These are phyloP conservation scores for Dissophora ornata DNA, from an alignment of 192 early-diverging fungal genomes.

Conservation along the genomic window DNA sequence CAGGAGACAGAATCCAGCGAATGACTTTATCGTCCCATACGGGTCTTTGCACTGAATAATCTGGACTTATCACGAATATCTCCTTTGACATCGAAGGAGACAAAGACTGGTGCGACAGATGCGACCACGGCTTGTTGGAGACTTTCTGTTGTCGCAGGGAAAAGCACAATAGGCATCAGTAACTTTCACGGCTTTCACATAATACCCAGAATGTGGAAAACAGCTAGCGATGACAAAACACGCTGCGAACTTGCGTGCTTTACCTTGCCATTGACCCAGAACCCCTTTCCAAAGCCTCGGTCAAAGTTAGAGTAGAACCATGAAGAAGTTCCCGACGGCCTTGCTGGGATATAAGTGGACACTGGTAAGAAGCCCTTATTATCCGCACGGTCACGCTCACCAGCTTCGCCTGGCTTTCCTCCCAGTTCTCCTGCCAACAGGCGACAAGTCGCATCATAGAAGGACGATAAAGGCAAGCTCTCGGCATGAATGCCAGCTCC, in stretches of 20 bases:
- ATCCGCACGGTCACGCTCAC: not conserved
- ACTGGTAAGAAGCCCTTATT: slow-evolving; percentile 49
- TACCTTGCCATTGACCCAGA: slow-evolving; percentile 61
- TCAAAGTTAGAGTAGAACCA: slow-evolving; percentile 68
- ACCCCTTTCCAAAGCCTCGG: slow-evolving; percentile 60
- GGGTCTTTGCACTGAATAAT: not conserved
- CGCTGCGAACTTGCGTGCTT: too few species aligned
- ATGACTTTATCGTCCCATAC: not conserved
- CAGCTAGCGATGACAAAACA: too few species aligned
- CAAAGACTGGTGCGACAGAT: slow-evolving; percentile 64
- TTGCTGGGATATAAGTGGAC: slow-evolving; percentile 51
- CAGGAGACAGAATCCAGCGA: slow-evolving; percentile 27
- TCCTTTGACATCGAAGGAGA: slow-evolving; percentile 46
- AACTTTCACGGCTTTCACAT: too few species aligned
- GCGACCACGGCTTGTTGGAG: slow-evolving; percentile 56
- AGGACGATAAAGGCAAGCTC: slow-evolving; percentile 19
- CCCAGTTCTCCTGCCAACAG: not conserved
- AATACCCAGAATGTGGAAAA: too few species aligned
- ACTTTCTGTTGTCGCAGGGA: slow-evolving; percentile 32
- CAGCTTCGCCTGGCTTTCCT: not conserved
- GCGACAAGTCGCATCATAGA: not conserved
- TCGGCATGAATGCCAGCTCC: slow-evolving; percentile 20
- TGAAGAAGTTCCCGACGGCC: slow-evolving; percentile 51
- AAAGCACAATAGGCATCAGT: not conserved
- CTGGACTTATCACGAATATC: slow-evolving; percentile 14